phyloP scores from a whole-genome alignment of 257 asterid genomes.

The Nemophila menziesii region DNA sequence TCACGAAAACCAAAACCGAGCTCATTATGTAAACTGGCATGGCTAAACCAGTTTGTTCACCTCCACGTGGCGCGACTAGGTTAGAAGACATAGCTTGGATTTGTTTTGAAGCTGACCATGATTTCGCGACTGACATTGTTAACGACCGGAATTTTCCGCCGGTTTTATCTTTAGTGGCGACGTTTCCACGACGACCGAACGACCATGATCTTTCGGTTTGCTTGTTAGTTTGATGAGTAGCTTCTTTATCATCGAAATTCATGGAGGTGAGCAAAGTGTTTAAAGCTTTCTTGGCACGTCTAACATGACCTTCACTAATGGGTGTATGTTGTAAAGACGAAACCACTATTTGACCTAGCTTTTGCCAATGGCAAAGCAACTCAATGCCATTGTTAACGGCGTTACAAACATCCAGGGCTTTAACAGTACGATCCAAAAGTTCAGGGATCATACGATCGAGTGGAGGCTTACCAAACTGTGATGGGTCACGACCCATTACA shows the following conservation, averaged over 20 bases:
- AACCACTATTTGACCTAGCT: conserved; percentile 53
- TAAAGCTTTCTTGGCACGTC: conserved; percentile 60
- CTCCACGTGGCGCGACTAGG: conserved; percentile 64
- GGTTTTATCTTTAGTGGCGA: conserved; percentile 22
- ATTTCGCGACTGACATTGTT: conserved; percentile 64
- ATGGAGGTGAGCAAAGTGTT: conserved; percentile 44
- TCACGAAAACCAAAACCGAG: conserved; percentile 46
- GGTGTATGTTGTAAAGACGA: conserved; percentile 37
- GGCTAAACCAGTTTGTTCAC: conserved; percentile 45
- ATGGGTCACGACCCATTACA: conserved; percentile 46
- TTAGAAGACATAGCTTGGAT: conserved; percentile 56
- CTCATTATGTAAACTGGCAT: conserved; percentile 53
- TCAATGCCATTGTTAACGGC: conserved; percentile 78
- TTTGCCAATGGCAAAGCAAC: conserved; percentile 66
- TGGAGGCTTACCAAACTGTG: conserved; percentile 57
- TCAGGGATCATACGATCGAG: conserved; percentile 69
- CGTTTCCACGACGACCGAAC: conserved; percentile 48
- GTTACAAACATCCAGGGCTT: conserved; percentile 72
- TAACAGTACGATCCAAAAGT: conserved; percentile 51
- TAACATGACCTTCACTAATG: conserved; percentile 67
- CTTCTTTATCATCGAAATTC: conserved; percentile 59
- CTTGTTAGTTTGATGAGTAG: conserved; percentile 22
- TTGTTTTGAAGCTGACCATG: conserved; percentile 85
- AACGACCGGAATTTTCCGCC: conserved; percentile 42
- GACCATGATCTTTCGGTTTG: conserved; percentile 58